Evolutionary conservation across 108 stramenopile species (phyloP).

Genomic region (Skeletonema tropicum): DNA sequence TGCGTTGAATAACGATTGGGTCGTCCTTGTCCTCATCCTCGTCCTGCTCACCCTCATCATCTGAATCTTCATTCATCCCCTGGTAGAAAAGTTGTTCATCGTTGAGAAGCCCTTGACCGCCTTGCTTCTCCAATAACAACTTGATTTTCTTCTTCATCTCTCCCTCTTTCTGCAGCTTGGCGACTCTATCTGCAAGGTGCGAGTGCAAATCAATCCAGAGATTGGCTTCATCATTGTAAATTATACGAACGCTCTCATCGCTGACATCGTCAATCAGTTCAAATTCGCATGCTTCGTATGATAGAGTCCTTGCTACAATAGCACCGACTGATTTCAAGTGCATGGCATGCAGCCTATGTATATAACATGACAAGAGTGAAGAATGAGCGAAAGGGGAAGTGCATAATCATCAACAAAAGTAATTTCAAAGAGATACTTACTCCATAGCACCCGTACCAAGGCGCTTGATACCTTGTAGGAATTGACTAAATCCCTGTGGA

Average conservation of each 20-base stretch:
- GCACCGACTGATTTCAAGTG: slow-evolving; percentile 67
- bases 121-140: background rate
- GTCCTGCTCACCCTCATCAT: slow-evolving; percentile 20
- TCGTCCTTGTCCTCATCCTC: slow-evolving; percentile 25
- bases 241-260: slow-evolving; percentile 22
- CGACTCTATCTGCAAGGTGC: slow-evolving; percentile 33
- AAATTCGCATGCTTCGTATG: slow-evolving; percentile 65
- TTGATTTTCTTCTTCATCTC: slow-evolving; percentile 17
- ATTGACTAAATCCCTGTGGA: slow-evolving; percentile 56
- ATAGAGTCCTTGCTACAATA: slow-evolving; percentile 60
- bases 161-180: slow-evolving; percentile 1
- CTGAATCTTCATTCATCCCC: slow-evolving; percentile 14
- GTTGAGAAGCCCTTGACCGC: background rate
- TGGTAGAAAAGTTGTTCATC: slow-evolving; percentile 21
- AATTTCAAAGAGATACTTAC: background rate
- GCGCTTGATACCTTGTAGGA: slow-evolving; percentile 49
- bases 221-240: slow-evolving; percentile 58
- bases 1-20: slow-evolving; percentile 12
- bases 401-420: background rate
- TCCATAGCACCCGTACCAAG: slow-evolving; percentile 75
- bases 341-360: slow-evolving; percentile 55
- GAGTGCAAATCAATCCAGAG: slow-evolving; percentile 54
- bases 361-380: too few relatives aligned
- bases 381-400: too few relatives aligned
- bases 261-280: slow-evolving; percentile 55